Conservation (phyloP, 345 rosid species). For the Zanthoxylum bungeanum region DNA sequence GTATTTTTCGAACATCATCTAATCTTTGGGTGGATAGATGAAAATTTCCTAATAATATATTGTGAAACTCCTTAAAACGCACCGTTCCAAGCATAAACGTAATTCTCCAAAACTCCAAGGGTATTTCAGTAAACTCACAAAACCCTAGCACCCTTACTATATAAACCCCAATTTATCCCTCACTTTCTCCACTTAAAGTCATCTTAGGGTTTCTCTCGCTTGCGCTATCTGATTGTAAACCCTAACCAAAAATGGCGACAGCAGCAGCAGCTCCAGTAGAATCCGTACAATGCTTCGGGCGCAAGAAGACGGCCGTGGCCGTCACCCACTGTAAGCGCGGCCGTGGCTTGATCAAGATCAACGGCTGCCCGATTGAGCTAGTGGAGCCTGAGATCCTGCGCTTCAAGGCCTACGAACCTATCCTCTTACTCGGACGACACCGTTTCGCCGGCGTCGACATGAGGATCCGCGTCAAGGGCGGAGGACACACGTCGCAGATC, state of each 20-base stretch:
- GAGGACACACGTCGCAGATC: conserved; percentile 76
- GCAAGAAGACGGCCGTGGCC: conserved; percentile 84
- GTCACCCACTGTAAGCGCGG: conserved; percentile 85
- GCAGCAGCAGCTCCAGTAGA: conserved; percentile 22
- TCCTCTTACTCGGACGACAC: conserved; percentile 72
- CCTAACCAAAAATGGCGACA: conserved; percentile 6
- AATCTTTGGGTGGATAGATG: too few species aligned
- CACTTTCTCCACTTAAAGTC: rapidly evolving
- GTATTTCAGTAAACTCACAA: neutral
- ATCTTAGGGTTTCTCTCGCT: conserved; percentile 20
- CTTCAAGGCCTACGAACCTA: conserved; percentile 71
- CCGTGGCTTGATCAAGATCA: conserved; percentile 68
- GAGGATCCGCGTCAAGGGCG: conserved; percentile 70
- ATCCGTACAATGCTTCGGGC: conserved; percentile 77
- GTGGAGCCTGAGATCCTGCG: conserved; percentile 81
- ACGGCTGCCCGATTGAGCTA: conserved; percentile 77
- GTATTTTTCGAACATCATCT: too few species aligned
- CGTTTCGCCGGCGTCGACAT: conserved; percentile 73
- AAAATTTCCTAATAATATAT: too few species aligned
- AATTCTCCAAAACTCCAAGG: neutral
- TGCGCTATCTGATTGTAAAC: neutral
- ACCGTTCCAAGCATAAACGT: neutral
- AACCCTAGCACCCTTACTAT: conserved; percentile 5
- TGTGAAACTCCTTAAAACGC: neutral
- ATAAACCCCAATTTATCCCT: neutral